A percentile compares a stretch with the other conserved stretches of the same genome.
phyloP scores from a whole-genome alignment of 495 filamentous ascomycete genomes.

The Jackrogersella minutella region DNA sequence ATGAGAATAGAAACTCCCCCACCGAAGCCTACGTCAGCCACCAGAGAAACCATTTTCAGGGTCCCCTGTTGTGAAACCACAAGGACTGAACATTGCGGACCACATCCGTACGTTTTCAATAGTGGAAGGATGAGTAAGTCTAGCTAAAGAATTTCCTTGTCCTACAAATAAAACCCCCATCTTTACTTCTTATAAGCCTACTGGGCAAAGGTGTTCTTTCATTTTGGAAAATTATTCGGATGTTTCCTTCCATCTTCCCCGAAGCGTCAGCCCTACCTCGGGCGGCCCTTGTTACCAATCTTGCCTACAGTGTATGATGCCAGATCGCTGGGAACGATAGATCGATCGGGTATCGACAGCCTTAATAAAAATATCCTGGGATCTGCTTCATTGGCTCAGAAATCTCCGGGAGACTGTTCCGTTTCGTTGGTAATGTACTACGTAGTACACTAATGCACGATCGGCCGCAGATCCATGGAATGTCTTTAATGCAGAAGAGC shows the following conservation, averaged over 20 bases:
- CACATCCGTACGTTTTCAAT: neutral
- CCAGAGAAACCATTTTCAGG: neutral
- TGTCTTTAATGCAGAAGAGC: conserved; percentile 12
- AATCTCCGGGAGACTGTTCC: conserved; percentile 2
- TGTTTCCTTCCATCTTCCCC: conserved; percentile 5
- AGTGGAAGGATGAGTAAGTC: neutral
- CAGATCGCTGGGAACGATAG: conserved; percentile 25
- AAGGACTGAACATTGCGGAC: neutral
- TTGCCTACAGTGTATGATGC: conserved; percentile 3
- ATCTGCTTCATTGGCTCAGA: conserved; percentile 29
- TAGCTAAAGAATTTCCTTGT: neutral
- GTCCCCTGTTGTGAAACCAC: conserved; percentile 2
- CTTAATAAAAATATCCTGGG: conserved; percentile 16
- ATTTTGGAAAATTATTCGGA: neutral
- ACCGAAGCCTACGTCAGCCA: neutral
- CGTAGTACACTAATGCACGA: conserved; percentile 24
- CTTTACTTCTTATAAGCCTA: neutral
- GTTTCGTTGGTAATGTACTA: conserved; percentile 18
- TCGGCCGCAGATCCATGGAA: conserved; percentile 21
- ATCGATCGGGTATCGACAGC: conserved; percentile 35
- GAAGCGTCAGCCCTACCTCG: conserved; percentile 30
- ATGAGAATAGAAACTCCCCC: neutral
- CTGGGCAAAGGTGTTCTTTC: neutral
- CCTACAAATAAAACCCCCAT: neutral
- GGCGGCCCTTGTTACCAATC: conserved; percentile 16